Percentiles rank a stretch among this genome's conserved stretches.
Evolutionary conservation across 176 grass and related monocot species (phyloP).

Genomic region (Panicum miliaceum): DNA sequence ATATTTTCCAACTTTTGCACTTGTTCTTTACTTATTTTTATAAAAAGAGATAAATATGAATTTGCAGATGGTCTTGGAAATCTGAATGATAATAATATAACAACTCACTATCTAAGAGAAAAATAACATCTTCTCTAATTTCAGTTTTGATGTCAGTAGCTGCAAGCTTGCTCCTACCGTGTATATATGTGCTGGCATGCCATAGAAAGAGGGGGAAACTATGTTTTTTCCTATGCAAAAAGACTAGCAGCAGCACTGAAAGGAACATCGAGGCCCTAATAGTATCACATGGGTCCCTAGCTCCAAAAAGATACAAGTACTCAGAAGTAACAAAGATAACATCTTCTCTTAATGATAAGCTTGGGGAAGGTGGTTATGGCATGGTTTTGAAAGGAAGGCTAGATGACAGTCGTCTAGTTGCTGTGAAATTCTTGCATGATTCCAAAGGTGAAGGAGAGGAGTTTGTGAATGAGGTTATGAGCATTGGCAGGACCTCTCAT

Average conservation of each 20-base stretch:
- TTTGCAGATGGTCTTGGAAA: too few species aligned
- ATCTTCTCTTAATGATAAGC: conserved; percentile 35
- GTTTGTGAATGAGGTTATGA: conserved; percentile 56
- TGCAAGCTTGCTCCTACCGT: conserved; percentile 14
- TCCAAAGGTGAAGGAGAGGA: conserved; percentile 40
- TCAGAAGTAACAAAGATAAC: conserved; percentile 62
- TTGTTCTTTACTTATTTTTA: too few species aligned
- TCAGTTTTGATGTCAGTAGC: conserved; percentile 8
- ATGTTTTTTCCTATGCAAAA: neutral
- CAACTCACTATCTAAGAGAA: neutral
- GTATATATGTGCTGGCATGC: conserved; percentile 2
- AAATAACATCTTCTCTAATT: neutral
- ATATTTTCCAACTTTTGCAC: too few species aligned
- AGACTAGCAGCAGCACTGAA: neutral
- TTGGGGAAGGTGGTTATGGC: conserved; percentile 60
- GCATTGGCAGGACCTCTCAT: conserved; percentile 65
- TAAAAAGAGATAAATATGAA: too few species aligned
- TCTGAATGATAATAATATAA: too few species aligned
- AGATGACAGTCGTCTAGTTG: conserved; percentile 27
- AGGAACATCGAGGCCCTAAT: conserved; percentile 31
- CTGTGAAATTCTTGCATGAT: conserved; percentile 45
- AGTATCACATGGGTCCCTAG: conserved; percentile 32
- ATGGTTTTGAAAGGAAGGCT: conserved; percentile 44
- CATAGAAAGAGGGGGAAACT: neutral
- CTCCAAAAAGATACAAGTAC: conserved; percentile 58